Evolutionary conservation across 2,329 filamentous ascomycete species (phyloP), one percentile per base, ranked within the genome.

Genomic region (Anthostomella pinea): DNA sequence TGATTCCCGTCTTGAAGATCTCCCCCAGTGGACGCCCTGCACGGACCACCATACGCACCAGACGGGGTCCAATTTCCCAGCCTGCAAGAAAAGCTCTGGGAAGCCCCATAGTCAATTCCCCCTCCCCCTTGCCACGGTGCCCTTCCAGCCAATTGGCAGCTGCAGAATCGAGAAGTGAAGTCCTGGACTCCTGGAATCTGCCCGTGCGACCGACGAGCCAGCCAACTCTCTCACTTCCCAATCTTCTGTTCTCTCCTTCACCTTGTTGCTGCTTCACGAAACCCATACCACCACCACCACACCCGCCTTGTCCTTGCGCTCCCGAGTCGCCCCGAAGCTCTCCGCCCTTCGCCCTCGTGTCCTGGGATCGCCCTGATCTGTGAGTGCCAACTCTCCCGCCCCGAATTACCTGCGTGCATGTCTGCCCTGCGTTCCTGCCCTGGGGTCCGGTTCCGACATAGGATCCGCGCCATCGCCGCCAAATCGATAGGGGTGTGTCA

Each of bases 31-130:
- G n/a, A n/a, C n/a, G n/a, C n/a, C n/a, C n/a, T n/a, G n/a, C n/a
- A n/a, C n/a, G n/a, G n/a, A n/a, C n/a, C n/a, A n/a, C n/a, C n/a
- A n/a, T n/a, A n/a, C n/a, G n/a, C n/a, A n/a, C n/a, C n/a, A n/a
- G n/a, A 46, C 38, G 33, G 46, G 43, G 22, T 38, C 46, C 51
- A 55, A 56, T 56, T 57, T 57, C 52, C 53, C 52, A 54, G 51
- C 46, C 48, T 54, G 49, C 52, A 44, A 43, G 40, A 43, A 38
- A 34, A 39, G 46, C 44, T 41, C 53, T 47, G 40, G 42, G 38
- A 34, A 39, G 46, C 44, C 42, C 53, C 49, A 46, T 49, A 41
- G 39, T 39, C 41, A 47, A 35, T 43, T 39, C 40, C 48, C 46
- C 48, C 40, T 45, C n/a, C n/a, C n/a, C n/a, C n/a, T n/a, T n/a